Base-by-base conservation (phyloP, 2,329 filamentous ascomycete genomes). In the Ophiostoma sp. region DNA sequence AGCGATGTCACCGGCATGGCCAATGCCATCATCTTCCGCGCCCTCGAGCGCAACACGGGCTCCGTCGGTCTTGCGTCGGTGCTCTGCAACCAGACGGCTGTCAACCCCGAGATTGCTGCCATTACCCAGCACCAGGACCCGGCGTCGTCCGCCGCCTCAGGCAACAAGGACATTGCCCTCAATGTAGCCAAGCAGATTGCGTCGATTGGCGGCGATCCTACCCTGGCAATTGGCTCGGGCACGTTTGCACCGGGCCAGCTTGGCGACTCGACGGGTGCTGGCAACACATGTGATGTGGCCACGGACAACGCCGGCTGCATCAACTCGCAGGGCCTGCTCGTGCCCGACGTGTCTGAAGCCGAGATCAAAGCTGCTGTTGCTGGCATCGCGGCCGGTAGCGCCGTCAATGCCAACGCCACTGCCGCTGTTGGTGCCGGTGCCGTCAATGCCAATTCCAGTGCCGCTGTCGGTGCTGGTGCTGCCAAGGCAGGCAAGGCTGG, bases 51-150 rank as follows among this genome's bases (percentile, higher is more conserved):
- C 68, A 89, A 89, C 78, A 88, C 85, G 40, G 82, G 78, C 65
- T 73, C 74, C 6, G 85, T 88, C 70, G 86, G 86, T 62, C 77
- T 81, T 62, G 82, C 80, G n/a, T 87, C 83, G 64, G 83, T 81
- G 41, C 76, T 82, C 64, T 90, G 87, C 79, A 81, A 77, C 77
- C 75, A 85, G 74, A 79, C 76, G n/a, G 85, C 87, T n/a, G 62
- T 66, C 62, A 90, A 90, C 77, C 82, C 87, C 5, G 87, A 90
- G 78, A 88, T 90, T 73, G 83, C 81, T 47, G 85, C 85, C 66
- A 77, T 90, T 70, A 79, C 80, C 68, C 86, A 88, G 76, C 87
- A 90, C 77, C 87, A 90, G 77, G 88, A 90, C 75, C 86, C 87
- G 44, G 88, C 87, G 44, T 85, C 85, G 1, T 74, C 80, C 3